Evolutionary conservation across 208 protist genomes (phyloP), one percentile per base, ranked within the genome.

Genomic region (Zelonia costaricensis): DNA sequence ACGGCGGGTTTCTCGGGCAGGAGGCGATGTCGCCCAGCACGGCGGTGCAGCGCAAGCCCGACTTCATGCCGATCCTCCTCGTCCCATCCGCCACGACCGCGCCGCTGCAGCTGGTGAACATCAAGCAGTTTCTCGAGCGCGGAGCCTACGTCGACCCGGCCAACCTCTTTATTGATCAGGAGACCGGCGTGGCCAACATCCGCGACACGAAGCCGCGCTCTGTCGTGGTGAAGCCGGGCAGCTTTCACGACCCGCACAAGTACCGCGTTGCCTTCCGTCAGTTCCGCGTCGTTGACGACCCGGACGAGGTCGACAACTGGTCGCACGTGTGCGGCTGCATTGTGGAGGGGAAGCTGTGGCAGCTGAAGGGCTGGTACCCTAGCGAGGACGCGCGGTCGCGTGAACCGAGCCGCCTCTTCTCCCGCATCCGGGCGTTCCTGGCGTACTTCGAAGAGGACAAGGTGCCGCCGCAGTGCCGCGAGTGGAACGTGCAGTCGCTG

Each of bases 391-490:
- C 54, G 16, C 44, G 61, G 43, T 49, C 71, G 0, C 60, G 83
- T 9, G 62, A 66, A 33, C 84, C 88, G 9, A 88, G 78, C 60
- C 55, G 71, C 44, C 74, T 95, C 51, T 95, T 95, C 54, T 74
- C 67, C 38, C 76, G 76, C 18, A 62, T 93, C 20, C 78, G 80
- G 35, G 90, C 84, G 25, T 95, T 92, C 56, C 61, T 95, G 58
- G 82, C 86, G 3, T 95, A 93, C 65, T 89, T 95, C 70, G 90
- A 92, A 60, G 90, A 95, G 58, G 90, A 95, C 44, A 90, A 85
- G 60, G 66, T 93, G 18, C 90, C 90, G 0, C 60, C 62, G 31
- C 83, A 82, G 56, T 62, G 80, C 42, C 76, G 81, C 33, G 70
- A 95, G 60, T 95, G 90, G 87, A 77, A 78, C 43, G 86, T 95